These are phyloP conservation scores for Syzygium grande DNA, from an alignment of 345 rosid genomes.

Conservation along the genomic window DNA sequence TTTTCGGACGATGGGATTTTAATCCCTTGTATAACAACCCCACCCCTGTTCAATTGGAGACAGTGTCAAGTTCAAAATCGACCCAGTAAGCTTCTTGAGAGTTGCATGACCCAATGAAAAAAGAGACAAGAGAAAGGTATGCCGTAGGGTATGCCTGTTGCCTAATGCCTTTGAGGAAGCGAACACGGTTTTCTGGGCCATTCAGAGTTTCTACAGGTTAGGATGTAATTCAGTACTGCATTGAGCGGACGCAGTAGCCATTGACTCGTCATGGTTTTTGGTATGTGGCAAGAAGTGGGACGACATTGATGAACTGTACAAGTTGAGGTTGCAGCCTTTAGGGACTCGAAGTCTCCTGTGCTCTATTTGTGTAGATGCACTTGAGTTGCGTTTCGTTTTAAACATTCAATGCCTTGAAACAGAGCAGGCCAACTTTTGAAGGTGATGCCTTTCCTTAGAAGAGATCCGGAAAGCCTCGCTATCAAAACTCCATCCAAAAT, in stretches of 20 bases:
- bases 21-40: neutral
- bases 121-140: neutral
- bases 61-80: neutral
- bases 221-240: neutral
- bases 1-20: neutral
- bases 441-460: neutral
- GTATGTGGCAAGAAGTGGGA: neutral
- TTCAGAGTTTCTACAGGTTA: neutral
- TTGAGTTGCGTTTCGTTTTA: neutral
- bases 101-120: neutral
- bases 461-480: neutral
- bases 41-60: neutral
- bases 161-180: neutral
- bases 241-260: neutral
- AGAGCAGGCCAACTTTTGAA: neutral
- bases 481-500: neutral
- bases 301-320: neutral
- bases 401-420: neutral
- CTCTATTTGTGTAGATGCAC: neutral
- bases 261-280: neutral
- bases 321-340: neutral
- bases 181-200: neutral
- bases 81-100: neutral
- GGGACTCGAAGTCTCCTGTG: neutral
- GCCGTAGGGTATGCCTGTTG: neutral